These are phyloP conservation scores for Leccinellum albellum DNA, from an alignment of 768 basidiomycete species.

Conservation along the genomic window DNA sequence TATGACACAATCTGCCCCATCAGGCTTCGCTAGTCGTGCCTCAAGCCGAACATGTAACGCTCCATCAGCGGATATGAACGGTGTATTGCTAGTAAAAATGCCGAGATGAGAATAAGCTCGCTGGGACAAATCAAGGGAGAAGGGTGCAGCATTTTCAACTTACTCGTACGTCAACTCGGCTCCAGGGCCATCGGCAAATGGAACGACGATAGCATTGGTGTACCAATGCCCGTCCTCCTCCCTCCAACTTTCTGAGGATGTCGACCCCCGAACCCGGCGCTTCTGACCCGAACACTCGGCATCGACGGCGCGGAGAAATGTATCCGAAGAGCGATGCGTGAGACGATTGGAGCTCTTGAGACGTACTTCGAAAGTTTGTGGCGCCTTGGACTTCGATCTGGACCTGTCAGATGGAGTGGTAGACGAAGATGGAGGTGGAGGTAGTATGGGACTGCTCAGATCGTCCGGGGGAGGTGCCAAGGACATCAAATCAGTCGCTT, in stretches of 20 bases:
- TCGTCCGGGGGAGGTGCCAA: constrained; percentile 1
- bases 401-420: not conserved
- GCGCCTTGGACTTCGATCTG: constrained; percentile 6
- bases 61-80: constrained; percentile 46
- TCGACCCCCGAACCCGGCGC: constrained; percentile 4
- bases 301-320: constrained; percentile 1
- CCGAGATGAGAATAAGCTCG: not conserved
- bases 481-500: constrained; percentile 5
- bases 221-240: constrained; percentile 2
- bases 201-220: constrained; percentile 33
- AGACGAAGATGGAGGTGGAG: not conserved
- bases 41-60: constrained; percentile 45
- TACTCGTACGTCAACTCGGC: constrained; percentile 52
- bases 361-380: constrained; percentile 24
- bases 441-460: not conserved
- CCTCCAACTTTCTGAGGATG: constrained; percentile 10
- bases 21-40: constrained; percentile 38
- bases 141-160: constrained; percentile 21
- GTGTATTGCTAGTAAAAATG: constrained; percentile 34
- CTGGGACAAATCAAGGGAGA: not conserved
- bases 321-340: constrained; percentile 22
- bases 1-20: constrained; percentile 41
- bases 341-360: constrained; percentile 24
- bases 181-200: constrained; percentile 39
- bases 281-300: constrained; percentile 1